Conservation (phyloP, 1,284 basidiomycete species). For the Rhodotorula sp. region DNA sequence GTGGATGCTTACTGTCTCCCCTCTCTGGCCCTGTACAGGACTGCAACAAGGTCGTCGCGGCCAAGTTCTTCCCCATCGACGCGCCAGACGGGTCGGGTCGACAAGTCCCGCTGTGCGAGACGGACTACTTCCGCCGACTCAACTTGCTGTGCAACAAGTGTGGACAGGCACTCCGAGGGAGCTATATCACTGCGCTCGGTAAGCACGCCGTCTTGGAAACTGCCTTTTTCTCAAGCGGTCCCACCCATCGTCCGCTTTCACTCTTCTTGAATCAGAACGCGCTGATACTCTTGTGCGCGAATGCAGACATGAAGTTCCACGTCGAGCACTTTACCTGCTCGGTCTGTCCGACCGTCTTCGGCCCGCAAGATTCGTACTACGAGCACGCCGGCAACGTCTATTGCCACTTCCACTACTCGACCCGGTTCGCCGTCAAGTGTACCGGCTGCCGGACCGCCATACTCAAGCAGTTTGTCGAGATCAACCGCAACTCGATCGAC, state of each 20-base stretch:
- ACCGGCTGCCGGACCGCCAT: conserved; percentile 98
- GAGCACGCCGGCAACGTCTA: conserved; percentile 95
- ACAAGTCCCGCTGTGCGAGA: conserved; percentile 91
- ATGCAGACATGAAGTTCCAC: conserved; percentile 92
- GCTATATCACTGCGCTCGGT: conserved; percentile 99
- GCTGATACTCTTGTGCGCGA: background rate
- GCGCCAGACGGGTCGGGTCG: conserved; percentile 62
- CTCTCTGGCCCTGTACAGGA: conserved; percentile 61
- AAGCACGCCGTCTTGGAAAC: conserved; percentile 51
- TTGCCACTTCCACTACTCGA: conserved; percentile 98
- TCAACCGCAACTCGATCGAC: conserved; percentile 95
- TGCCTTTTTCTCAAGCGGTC: too few species aligned
- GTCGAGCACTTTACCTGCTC: conserved; percentile 99
- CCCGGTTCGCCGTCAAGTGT: conserved; percentile 96
- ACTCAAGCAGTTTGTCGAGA: conserved; percentile 98
- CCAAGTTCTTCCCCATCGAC: conserved; percentile 98
- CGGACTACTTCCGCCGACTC: conserved; percentile 94
- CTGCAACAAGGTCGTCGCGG: conserved; percentile 91
- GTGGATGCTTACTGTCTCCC: background rate
- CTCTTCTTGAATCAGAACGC: too few species aligned
- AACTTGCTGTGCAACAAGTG: conserved; percentile 97
- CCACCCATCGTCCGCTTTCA: background rate
- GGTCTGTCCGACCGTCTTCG: conserved; percentile 91
- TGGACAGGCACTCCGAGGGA: conserved; percentile 86
- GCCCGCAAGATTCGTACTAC: conserved; percentile 98